Conservation (phyloP, 2,329 filamentous ascomycete species). For the Furcasterigmium sp. region DNA sequence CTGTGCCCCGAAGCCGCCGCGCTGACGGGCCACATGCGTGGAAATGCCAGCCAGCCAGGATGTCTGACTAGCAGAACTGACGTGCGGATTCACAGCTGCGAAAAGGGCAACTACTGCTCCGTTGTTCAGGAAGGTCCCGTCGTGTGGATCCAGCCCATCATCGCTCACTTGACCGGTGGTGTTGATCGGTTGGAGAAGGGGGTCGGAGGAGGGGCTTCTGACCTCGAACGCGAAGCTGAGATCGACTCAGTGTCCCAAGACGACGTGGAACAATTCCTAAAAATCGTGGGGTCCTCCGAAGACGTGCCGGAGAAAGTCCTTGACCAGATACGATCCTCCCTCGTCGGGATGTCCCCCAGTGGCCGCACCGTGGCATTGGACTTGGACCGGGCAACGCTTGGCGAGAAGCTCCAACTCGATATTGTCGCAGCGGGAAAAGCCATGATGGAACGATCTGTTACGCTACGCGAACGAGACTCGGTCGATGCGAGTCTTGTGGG, state of each 20-base stretch:
- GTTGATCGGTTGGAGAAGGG: slow-evolving; percentile 66
- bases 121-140: slow-evolving; percentile 42
- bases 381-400: slow-evolving; percentile 19
- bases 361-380: slow-evolving; percentile 28
- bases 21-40: slow-evolving; percentile 68
- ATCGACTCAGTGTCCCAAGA: slow-evolving; percentile 53
- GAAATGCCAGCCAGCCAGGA: slow-evolving; percentile 64
- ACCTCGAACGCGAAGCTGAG: slow-evolving; percentile 64
- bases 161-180: slow-evolving; percentile 58
- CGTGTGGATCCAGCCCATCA: slow-evolving; percentile 74
- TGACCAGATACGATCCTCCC: slow-evolving; percentile 13
- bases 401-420: slow-evolving; percentile 21
- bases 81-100: slow-evolving; percentile 79
- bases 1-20: slow-evolving; percentile 56
- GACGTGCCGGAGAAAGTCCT: not conserved
- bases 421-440: slow-evolving; percentile 17
- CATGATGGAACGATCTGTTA: slow-evolving; percentile 11
- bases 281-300: slow-evolving; percentile 4
- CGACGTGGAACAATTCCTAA: slow-evolving; percentile 44
- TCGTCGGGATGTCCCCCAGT: slow-evolving; percentile 11
- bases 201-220: slow-evolving; percentile 72
- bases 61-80: slow-evolving; percentile 62
- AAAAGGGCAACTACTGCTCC: slow-evolving; percentile 61
- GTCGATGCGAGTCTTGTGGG: not conserved
- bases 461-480: not conserved